Percentiles rank a stretch among this genome's conserved stretches.
Conservation (phyloP, 805 yeast species). For the Lipomyces orientalis region DNA sequence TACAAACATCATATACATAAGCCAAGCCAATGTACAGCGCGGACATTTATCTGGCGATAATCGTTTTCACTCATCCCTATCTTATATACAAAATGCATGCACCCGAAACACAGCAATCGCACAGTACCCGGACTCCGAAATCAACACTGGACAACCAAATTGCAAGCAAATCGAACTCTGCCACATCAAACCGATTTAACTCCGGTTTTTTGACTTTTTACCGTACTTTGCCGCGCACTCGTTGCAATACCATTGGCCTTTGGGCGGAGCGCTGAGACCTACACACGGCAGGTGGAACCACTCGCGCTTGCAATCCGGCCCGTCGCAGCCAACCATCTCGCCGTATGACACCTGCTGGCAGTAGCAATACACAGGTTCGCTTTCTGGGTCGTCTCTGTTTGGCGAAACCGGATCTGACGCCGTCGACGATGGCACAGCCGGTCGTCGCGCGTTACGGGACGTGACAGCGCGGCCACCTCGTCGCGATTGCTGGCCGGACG, state of each 20-base stretch:
- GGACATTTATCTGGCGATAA: not conserved
- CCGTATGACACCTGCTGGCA: constrained; percentile 97
- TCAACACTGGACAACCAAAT: not conserved
- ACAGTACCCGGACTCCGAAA: not conserved
- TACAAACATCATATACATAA: not conserved
- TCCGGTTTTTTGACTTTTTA: constrained; percentile 23
- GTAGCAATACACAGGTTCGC: constrained; percentile 89
- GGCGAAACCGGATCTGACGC: constrained; percentile 20
- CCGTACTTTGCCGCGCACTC: constrained; percentile 52
- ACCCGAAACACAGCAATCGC: constrained; percentile 4
- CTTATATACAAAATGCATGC: constrained; percentile 5
- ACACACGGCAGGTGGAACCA: constrained; percentile 95
- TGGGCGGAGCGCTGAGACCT: constrained; percentile 78
- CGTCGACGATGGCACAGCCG: constrained; percentile 2
- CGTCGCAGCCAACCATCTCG: constrained; percentile 99
- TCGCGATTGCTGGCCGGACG: constrained; percentile 14
- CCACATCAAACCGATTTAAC: not conserved
- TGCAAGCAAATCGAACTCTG: constrained; percentile 3
- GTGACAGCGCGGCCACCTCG: constrained; percentile 21
- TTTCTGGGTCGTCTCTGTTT: constrained; percentile 36
- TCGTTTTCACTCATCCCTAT: not conserved
- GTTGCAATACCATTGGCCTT: constrained; percentile 60
- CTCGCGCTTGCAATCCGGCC: constrained; percentile 82
- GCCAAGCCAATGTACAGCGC: not conserved
- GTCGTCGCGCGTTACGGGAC: constrained; percentile 1